Percentiles rank a stretch among this genome's conserved stretches.
phyloP scores from a whole-genome alignment of 352 stramenopile species.

The Blastocystis sp. region DNA sequence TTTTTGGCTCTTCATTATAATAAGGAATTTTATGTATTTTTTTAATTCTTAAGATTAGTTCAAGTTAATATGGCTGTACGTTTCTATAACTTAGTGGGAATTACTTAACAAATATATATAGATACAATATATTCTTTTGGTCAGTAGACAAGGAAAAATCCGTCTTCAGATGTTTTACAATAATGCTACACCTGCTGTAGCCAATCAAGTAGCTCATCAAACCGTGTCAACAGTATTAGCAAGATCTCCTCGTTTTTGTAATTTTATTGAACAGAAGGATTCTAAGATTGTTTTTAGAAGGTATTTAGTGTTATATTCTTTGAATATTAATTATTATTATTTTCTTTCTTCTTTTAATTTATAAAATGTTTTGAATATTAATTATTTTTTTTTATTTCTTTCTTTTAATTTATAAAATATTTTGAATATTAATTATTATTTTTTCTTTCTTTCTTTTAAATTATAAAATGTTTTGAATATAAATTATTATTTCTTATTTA shows the following conservation, averaged over 20 bases:
- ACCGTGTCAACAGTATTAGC: slow-evolving; percentile 63
- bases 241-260: slow-evolving; percentile 44
- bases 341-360: not conserved
- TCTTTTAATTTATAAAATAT: no score
- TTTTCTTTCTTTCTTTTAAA: not conserved
- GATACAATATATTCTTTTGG: slow-evolving; percentile 64
- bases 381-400: not conserved
- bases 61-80: no score
- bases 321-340: not conserved
- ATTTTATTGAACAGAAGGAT: slow-evolving; percentile 88
- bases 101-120: no score
- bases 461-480: not conserved
- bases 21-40: no score
- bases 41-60: no score
- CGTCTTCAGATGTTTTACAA: slow-evolving; percentile 69
- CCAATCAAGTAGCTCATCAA: slow-evolving; percentile 53
- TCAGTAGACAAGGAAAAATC: slow-evolving; percentile 70
- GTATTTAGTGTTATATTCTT: slow-evolving; percentile 38
- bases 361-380: not conserved
- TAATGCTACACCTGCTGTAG: slow-evolving; percentile 51
- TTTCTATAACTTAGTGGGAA: no score
- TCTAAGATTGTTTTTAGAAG: slow-evolving; percentile 92
- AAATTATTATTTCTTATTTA: not conserved
- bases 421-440: not conserved
- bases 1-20: no score